These are phyloP conservation scores for Salvia miltiorrhiza DNA, from an alignment of 257 asterid genomes.

Conservation along the genomic window DNA sequence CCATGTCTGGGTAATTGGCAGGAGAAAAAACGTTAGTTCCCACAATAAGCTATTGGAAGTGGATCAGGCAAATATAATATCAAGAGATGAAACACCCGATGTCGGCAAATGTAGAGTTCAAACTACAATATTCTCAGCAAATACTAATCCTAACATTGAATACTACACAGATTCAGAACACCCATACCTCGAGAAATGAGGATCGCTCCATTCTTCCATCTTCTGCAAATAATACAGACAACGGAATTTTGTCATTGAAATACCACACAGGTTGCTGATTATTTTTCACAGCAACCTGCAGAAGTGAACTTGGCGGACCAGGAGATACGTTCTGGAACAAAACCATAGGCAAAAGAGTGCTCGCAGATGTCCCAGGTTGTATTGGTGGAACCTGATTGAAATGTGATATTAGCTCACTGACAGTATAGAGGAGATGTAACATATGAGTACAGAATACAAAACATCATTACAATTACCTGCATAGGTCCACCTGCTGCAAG, in stretches of 20 bases:
- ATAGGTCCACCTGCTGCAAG: slow-evolving; percentile 89
- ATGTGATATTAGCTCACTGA: slow-evolving; percentile 15
- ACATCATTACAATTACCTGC: slow-evolving; percentile 49
- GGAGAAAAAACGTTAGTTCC: slow-evolving; percentile 14
- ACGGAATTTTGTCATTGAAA: slow-evolving; percentile 65
- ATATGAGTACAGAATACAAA: neutral
- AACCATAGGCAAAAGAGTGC: slow-evolving; percentile 88
- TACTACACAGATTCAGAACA: neutral
- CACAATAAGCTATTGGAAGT: neutral
- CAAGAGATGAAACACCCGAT: neutral
- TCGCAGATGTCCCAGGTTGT: slow-evolving; percentile 85
- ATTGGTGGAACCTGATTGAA: slow-evolving; percentile 67
- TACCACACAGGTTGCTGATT: slow-evolving; percentile 99
- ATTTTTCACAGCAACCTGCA: slow-evolving; percentile 96
- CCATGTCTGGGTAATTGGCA: slow-evolving; percentile 67
- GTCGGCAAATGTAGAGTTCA: neutral
- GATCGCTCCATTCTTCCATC: slow-evolving; percentile 96
- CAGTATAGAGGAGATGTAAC: neutral
- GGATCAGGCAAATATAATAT: neutral
- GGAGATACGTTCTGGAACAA: slow-evolving; percentile 79
- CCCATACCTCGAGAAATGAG: slow-evolving; percentile 76
- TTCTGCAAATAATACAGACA: slow-evolving; percentile 65
- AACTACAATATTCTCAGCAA: neutral
- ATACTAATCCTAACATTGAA: neutral
- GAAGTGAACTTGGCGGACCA: slow-evolving; percentile 73